Percentiles rank a stretch among this genome's conserved stretches.
Conservation (phyloP, 225 moss, liverwort and hornwort species). For the Straminergon stramineum region DNA sequence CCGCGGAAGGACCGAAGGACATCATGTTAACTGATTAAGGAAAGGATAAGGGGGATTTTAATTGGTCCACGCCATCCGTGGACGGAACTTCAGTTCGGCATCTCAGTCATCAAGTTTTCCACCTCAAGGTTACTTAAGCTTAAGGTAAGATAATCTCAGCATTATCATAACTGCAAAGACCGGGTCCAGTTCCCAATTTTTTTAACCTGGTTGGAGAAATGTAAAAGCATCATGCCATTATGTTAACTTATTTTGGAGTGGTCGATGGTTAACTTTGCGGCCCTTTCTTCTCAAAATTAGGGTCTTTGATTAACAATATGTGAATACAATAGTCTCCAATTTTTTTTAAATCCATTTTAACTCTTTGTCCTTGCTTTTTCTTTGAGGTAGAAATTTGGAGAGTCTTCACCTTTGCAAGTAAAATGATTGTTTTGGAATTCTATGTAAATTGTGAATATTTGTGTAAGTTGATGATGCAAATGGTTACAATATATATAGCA, state of each 20-base stretch:
- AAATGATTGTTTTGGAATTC: not conserved
- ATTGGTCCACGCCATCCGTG: not conserved
- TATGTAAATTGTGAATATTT: rapidly evolving
- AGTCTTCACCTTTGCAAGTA: rapidly evolving
- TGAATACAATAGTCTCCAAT: not conserved
- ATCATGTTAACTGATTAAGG: not conserved
- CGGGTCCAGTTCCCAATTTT: not conserved
- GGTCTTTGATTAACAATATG: not conserved
- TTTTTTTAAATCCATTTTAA: too few relatives aligned
- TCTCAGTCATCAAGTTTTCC: not conserved
- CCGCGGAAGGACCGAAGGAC: too few relatives aligned
- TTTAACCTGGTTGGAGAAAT: not conserved
- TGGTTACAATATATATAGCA: not conserved
- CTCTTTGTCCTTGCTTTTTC: rapidly evolving
- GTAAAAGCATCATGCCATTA: not conserved
- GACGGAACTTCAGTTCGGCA: not conserved
- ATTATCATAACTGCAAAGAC: not conserved
- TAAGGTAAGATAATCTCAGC: not conserved
- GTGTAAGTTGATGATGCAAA: not conserved
- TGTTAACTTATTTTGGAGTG: too few relatives aligned
- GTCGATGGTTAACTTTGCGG: not conserved
- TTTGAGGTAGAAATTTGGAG: not conserved
- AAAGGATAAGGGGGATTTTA: too few relatives aligned
- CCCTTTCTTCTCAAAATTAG: too few relatives aligned
- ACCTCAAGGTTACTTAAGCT: too few relatives aligned